These are phyloP conservation scores for Takakia lepidozioides DNA, from an alignment of 225 moss, liverwort and hornwort species.

Conservation along the genomic window DNA sequence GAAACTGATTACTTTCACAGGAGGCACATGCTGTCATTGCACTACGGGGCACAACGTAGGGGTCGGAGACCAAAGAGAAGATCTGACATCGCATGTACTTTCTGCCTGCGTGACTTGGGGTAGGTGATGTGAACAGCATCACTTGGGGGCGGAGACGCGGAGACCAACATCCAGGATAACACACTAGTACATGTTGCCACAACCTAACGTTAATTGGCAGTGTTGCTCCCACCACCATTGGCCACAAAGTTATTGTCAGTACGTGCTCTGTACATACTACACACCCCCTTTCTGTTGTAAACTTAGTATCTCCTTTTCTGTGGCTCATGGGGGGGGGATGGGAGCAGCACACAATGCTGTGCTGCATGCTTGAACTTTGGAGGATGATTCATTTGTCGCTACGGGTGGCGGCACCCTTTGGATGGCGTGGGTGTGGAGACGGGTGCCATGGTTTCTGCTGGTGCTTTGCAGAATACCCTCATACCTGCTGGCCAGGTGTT, in stretches of 20 bases:
- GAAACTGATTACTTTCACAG: too few relatives aligned
- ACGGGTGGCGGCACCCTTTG: constrained; percentile 89
- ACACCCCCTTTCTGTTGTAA: not conserved
- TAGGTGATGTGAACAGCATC: constrained; percentile 75
- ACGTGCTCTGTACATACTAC: constrained; percentile 9
- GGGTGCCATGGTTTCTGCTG: constrained; percentile 86
- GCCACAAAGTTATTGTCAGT: constrained; percentile 88
- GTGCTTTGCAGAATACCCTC: constrained; percentile 62
- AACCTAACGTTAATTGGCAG: constrained; percentile 53
- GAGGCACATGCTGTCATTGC: too few relatives aligned
- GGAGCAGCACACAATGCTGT: constrained; percentile 73
- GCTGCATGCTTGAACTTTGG: constrained; percentile 83
- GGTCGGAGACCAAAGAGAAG: too few relatives aligned
- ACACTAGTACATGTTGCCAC: constrained; percentile 69
- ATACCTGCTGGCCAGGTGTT: constrained; percentile 74
- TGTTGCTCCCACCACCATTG: constrained; percentile 62
- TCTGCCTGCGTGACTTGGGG: constrained; percentile 61
- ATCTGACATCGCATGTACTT: too few relatives aligned
- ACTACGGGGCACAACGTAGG: too few relatives aligned
- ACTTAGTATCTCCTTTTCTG: too few relatives aligned
- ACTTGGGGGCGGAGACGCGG: constrained; percentile 64
- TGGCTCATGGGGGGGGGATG: too few relatives aligned
- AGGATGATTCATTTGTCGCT: constrained; percentile 88
- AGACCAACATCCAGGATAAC: constrained; percentile 97
- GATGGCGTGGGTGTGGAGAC: constrained; percentile 86